Base-by-base conservation (phyloP, 2,329 filamentous ascomycete genomes). In the Calonectria montana region DNA sequence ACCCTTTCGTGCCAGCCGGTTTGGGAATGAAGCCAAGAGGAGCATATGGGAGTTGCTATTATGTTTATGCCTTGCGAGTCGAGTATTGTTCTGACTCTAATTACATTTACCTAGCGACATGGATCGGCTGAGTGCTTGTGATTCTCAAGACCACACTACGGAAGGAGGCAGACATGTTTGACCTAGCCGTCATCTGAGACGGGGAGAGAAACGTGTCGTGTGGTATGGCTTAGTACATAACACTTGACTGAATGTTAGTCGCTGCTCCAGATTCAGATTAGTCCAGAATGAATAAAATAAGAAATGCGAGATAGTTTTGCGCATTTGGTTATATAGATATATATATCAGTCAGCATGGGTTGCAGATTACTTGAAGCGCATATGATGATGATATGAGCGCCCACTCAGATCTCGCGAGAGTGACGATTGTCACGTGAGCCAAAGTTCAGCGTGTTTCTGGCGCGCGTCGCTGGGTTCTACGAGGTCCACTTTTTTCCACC, bases 31-130 rank as follows among this genome's bases (percentile, higher is more conserved):
- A 79, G 77, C 76, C 45, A 71, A 74, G 76, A 69, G 76, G 76
- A 73, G 75, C 77, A 75, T 79, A 74, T 71, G 76, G 77, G 75
- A 79, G 78, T 79, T 79, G 77, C 76, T 72, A 65, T 65, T 79
- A 73, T 68, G 69, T 68, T 75, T 68, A 67, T 73, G 69, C 69
- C 74, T 69, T 77, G 67, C 39, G 65, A 71, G 71, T 68, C 50
- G 48, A 71, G 63, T 64, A 70, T 67, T 61, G 9, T 74, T 70
- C 61, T 77, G 71, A 59, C 74, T 76, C 71, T 70, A 67, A 68
- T 72, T 69, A 50, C 64, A 37, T 57, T 65, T 69, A 39, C 57
- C 35, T 70, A 55, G 59, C 50, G 50, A 72, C 43, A 48, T 64
- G 39, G 48, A 67, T 65, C 48, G 23, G 53, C 53, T 39, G 21